phyloP scores from a whole-genome alignment of 1,284 basidiomycete species.

The Leccinum subrobustum region DNA sequence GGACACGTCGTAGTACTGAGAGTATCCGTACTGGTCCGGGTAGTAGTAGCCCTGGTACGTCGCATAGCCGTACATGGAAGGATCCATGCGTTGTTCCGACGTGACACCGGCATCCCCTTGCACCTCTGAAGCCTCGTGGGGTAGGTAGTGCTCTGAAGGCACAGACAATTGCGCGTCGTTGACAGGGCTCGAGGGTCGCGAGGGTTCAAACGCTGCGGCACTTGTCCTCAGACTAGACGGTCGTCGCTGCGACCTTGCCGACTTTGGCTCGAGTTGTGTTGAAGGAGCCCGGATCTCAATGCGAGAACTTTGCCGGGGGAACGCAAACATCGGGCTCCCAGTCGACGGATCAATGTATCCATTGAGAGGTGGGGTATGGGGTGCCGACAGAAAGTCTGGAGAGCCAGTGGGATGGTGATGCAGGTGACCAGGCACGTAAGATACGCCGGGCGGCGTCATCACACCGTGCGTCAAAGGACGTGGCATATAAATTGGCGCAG shows the following conservation, averaged over 20 bases:
- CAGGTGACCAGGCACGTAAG: constrained; percentile 48
- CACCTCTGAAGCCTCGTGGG: constrained; percentile 21
- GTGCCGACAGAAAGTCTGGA: constrained; percentile 57
- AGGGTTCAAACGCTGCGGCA: constrained; percentile 47
- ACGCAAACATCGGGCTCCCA: constrained; percentile 64
- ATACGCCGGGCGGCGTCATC: constrained; percentile 41
- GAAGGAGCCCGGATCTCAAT: constrained; percentile 72
- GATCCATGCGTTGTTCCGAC: constrained; percentile 33
- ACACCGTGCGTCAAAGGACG: constrained; percentile 59
- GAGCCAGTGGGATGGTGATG: constrained; percentile 55
- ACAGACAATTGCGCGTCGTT: constrained; percentile 12
- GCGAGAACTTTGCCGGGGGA: constrained; percentile 68
- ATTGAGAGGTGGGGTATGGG: constrained; percentile 56
- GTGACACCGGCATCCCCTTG: constrained; percentile 15
- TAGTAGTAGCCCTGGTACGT: constrained; percentile 63
- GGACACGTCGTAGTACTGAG: constrained; percentile 63
- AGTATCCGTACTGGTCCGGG: constrained; percentile 64
- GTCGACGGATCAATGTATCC: constrained; percentile 62
- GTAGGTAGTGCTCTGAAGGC: constrained; percentile 18
- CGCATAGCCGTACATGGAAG: constrained; percentile 49
- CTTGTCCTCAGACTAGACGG: constrained; percentile 44
- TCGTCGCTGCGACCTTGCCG: constrained; percentile 33
- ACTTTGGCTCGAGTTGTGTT: constrained; percentile 36
- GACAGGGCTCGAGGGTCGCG: constrained; percentile 29
- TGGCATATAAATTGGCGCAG: constrained; percentile 63